These are phyloP conservation scores for Boletus mariae DNA, from an alignment of 1,284 basidiomycete genomes.

Conservation along the genomic window DNA sequence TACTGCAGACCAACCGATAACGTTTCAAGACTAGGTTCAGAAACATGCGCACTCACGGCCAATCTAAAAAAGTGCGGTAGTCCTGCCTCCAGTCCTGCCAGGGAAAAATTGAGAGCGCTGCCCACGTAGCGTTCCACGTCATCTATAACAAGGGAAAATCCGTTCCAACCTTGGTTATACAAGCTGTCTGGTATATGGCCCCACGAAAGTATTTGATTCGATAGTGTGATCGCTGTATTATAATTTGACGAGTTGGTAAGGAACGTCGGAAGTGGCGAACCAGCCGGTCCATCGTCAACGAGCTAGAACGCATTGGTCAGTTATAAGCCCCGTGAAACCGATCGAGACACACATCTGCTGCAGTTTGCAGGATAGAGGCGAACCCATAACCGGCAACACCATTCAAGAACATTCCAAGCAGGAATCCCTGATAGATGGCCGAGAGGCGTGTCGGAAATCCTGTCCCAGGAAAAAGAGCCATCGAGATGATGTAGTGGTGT, in stretches of 20 bases:
- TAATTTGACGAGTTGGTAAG: conserved; percentile 67
- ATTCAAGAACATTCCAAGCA: conserved; percentile 80
- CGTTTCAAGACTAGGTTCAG: background rate
- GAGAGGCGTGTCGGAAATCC: conserved; percentile 80
- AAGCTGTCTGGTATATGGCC: conserved; percentile 42
- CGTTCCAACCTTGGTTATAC: conserved; percentile 57
- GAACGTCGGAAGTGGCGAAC: conserved; percentile 69
- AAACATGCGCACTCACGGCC: conserved; percentile 56
- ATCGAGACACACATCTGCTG: conserved; percentile 52
- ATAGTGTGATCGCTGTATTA: conserved; percentile 51
- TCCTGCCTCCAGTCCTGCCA: conserved; percentile 56
- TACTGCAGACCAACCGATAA: conserved; percentile 41
- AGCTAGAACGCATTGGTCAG: conserved; percentile 37
- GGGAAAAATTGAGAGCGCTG: conserved; percentile 58
- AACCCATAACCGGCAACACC: conserved; percentile 77
- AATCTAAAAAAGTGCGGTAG: conserved; percentile 82
- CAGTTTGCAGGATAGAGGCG: conserved; percentile 77
- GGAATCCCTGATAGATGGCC: conserved; percentile 75
- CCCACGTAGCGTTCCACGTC: conserved; percentile 80
- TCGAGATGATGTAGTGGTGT: conserved; percentile 76
- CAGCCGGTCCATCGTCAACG: conserved; percentile 67
- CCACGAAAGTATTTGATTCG: conserved; percentile 66
- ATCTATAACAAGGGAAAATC: conserved; percentile 77
- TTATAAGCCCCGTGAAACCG: conserved; percentile 1
- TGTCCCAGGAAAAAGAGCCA: conserved; percentile 73